These are phyloP conservation scores for Gnaphalium uliginosum DNA, from an alignment of 129 eudicot genomes.

Conservation along the genomic window DNA sequence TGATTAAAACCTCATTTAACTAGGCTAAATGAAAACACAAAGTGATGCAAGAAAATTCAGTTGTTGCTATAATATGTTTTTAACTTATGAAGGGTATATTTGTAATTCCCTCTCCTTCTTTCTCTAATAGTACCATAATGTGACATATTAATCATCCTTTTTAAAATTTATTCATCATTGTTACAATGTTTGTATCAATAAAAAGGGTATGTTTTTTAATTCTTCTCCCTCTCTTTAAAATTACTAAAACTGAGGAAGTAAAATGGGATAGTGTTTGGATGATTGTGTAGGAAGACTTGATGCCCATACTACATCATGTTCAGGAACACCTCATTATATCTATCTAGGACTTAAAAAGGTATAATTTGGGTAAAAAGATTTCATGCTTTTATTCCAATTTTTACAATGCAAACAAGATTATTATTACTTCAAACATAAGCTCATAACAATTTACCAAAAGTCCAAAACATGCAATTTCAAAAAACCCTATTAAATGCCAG, in stretches of 20 bases:
- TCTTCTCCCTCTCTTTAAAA: background rate
- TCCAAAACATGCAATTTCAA: no score
- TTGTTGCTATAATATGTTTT: background rate
- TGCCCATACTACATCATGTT: no score
- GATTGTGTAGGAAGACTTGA: background rate
- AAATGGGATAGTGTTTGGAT: conserved; percentile 24
- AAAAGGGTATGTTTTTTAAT: background rate
- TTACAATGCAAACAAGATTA: no score
- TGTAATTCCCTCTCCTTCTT: background rate
- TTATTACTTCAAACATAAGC: no score
- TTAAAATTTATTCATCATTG: background rate
- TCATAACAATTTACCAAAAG: no score
- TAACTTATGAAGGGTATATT: conserved; percentile 3
- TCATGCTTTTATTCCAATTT: no score
- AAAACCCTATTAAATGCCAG: no score
- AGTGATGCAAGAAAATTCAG: background rate
- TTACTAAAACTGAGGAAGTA: conserved; percentile 15
- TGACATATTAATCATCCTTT: background rate
- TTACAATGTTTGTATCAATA: background rate
- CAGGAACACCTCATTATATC: no score
- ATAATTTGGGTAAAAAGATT: no score
- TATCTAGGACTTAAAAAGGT: no score
- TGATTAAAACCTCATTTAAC: background rate
- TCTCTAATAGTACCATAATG: background rate
- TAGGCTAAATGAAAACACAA: background rate